Evolutionary conservation across 176 grass and related monocot genomes (phyloP).

Genomic region (Lolium rigidum): DNA sequence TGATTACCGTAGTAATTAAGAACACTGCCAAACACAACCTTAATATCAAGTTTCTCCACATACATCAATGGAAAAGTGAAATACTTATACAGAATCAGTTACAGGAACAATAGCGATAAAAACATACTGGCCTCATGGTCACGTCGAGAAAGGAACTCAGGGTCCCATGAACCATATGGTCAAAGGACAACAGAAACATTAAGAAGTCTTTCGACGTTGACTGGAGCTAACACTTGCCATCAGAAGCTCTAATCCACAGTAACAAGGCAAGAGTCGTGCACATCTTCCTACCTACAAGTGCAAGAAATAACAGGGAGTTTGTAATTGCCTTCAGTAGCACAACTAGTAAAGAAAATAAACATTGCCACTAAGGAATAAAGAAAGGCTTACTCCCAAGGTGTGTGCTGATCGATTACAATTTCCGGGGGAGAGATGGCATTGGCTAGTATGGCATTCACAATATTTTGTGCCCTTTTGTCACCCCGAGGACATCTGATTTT

Average conservation of each 20-base stretch:
- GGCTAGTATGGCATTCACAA: neutral
- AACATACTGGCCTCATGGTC: neutral
- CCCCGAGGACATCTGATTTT: neutral
- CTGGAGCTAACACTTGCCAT: neutral
- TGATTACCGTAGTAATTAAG: neutral
- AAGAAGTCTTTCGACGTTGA: neutral
- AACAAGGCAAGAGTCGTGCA: neutral
- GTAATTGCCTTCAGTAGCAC: neutral
- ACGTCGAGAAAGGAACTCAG: too few species aligned
- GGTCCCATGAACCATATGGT: too few species aligned
- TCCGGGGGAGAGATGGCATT: neutral
- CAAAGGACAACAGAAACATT: neutral
- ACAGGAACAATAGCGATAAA: neutral
- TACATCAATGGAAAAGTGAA: neutral
- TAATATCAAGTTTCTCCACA: neutral
- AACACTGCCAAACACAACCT: neutral
- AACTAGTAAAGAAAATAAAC: neutral
- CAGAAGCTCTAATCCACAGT: neutral
- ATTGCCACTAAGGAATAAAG: neutral
- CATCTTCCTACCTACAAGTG: neutral
- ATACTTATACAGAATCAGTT: neutral
- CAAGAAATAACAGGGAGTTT: neutral
- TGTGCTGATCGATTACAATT: neutral
- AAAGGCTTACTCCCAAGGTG: neutral
- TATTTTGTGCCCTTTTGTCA: neutral